Conservation (phyloP, 2,329 filamentous ascomycete species). For the Penicillium hesseltinei region DNA sequence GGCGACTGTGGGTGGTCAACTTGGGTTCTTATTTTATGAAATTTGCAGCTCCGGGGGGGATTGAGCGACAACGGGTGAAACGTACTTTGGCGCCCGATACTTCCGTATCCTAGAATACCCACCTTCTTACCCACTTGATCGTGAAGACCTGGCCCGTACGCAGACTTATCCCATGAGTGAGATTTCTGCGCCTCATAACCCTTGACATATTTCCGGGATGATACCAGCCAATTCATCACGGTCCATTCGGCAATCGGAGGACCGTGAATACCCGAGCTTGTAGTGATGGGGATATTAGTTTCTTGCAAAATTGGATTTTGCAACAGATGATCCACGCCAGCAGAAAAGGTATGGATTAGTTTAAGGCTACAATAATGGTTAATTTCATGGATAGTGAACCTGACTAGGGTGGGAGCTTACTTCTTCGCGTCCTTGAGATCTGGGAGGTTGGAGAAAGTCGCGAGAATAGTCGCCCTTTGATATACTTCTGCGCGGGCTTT, state of each 20-base stretch:
- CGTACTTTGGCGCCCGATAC: constrained; percentile 60
- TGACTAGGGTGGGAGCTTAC: constrained; percentile 12
- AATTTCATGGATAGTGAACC: neutral
- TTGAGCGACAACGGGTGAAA: neutral
- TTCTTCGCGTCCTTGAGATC: constrained; percentile 28
- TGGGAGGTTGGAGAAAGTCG: constrained; percentile 28
- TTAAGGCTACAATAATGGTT: constrained; percentile 35
- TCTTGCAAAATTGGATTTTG: constrained; percentile 54
- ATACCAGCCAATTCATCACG: constrained; percentile 59
- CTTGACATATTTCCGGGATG: constrained; percentile 54
- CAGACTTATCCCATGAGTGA: constrained; percentile 48
- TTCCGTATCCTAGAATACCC: constrained; percentile 62
- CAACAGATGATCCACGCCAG: constrained; percentile 56
- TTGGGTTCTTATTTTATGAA: neutral
- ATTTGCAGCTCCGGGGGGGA: neutral
- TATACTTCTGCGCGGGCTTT: constrained; percentile 19
- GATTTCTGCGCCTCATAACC: constrained; percentile 59
- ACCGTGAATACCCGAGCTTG: constrained; percentile 57
- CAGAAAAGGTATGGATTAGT: constrained; percentile 58
- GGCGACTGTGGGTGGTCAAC: constrained; percentile 42
- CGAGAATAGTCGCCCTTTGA: constrained; percentile 25
- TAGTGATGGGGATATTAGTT: constrained; percentile 54
- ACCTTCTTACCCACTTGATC: constrained; percentile 60
- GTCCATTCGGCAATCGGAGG: constrained; percentile 68
- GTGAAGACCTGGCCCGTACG: constrained; percentile 31